A percentile compares a stretch with the other conserved stretches of the same genome.
phyloP scores from a whole-genome alignment of 2,329 filamentous ascomycete genomes.

The Trichoderma endophyticum region DNA sequence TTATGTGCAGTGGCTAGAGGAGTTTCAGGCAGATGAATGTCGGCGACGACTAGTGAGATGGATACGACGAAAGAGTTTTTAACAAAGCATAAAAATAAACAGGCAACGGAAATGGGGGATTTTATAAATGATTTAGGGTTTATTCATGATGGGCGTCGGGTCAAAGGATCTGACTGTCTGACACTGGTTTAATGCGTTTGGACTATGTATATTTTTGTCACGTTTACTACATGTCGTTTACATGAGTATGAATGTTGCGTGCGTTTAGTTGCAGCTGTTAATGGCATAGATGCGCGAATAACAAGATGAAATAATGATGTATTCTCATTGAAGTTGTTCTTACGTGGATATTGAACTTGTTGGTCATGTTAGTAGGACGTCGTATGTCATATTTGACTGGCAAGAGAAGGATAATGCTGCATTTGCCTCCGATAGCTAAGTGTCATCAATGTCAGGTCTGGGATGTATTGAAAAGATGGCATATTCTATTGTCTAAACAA shows the following conservation, averaged over 20 bases:
- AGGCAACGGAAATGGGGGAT: conserved; percentile 5
- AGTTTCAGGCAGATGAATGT: background rate
- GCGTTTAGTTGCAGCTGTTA: background rate
- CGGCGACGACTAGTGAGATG: conserved; percentile 32
- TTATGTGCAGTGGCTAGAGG: conserved; percentile 92
- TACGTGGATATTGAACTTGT: background rate
- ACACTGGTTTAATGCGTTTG: conserved; percentile 15
- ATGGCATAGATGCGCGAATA: conserved; percentile 9
- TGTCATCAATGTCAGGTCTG: background rate
- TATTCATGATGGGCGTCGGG: background rate
- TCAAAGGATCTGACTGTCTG: background rate
- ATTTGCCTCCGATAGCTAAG: background rate
- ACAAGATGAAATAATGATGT: background rate
- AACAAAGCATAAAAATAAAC: background rate
- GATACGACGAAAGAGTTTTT: conserved; percentile 23
- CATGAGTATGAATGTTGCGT: background rate
- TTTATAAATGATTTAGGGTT: background rate
- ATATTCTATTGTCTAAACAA: background rate
- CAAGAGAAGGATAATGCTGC: background rate
- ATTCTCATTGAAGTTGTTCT: background rate
- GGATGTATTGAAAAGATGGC: background rate
- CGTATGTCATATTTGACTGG: background rate
- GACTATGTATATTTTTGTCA: conserved; percentile 9
- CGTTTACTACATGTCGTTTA: conserved; percentile 4
- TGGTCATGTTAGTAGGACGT: background rate